Conservation (phyloP, 495 filamentous ascomycete species). For the Talaromyces liani region DNA sequence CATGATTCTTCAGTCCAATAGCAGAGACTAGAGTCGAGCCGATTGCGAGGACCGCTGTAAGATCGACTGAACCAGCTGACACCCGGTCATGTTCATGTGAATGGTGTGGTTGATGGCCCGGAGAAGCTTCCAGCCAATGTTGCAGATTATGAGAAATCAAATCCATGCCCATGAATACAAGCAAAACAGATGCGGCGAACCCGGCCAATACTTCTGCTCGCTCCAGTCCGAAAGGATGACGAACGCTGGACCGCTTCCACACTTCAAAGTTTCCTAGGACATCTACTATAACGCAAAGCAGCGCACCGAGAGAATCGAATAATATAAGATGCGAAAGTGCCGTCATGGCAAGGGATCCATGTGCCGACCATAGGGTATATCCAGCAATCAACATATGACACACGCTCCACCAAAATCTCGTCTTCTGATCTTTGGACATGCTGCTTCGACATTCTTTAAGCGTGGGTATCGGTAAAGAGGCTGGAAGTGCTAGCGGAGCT, state of each 20-base stretch:
- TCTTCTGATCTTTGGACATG: constrained; percentile 81
- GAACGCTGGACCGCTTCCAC: constrained; percentile 87
- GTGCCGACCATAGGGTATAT: constrained; percentile 75
- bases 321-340: constrained; percentile 88
- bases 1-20: constrained; percentile 82
- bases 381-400: constrained; percentile 77
- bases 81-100: constrained; percentile 60
- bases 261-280: constrained; percentile 94
- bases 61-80: constrained; percentile 66
- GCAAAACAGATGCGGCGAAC: constrained; percentile 92
- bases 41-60: constrained; percentile 82
- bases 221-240: constrained; percentile 90
- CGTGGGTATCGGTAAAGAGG: constrained; percentile 89
- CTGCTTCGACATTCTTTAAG: constrained; percentile 73
- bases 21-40: constrained; percentile 80
- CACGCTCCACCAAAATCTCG: constrained; percentile 78
- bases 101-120: constrained; percentile 62
- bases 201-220: constrained; percentile 89
- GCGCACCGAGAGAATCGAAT: constrained; percentile 87
- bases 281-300: constrained; percentile 89
- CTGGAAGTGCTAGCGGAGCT: constrained; percentile 82
- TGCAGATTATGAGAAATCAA: constrained; percentile 87
- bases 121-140: constrained; percentile 64
- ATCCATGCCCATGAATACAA: constrained; percentile 94
- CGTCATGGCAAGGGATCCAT: constrained; percentile 85